Percentiles rank a stretch among this genome's conserved stretches.
Evolutionary conservation across 768 basidiomycete genomes (phyloP).

Genomic region (Lentinula raphanica): DNA sequence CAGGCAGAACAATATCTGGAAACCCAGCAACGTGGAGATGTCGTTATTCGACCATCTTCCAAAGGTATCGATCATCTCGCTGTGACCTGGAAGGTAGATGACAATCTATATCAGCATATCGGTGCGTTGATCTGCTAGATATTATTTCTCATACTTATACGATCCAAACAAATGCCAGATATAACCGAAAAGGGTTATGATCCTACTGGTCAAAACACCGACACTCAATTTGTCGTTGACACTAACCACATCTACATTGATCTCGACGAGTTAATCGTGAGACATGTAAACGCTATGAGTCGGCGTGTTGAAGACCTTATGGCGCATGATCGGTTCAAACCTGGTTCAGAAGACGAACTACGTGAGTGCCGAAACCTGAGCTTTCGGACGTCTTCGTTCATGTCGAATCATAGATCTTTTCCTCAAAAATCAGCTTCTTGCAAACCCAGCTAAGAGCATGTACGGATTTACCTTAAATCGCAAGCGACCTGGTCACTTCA

Average conservation of each 20-base stretch:
- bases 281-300: slow-evolving; percentile 92
- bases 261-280: slow-evolving; percentile 94
- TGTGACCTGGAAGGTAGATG: slow-evolving; percentile 98
- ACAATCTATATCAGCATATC: slow-evolving; percentile 93
- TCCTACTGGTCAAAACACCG: slow-evolving; percentile 57
- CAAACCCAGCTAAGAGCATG: slow-evolving; percentile 90
- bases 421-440: slow-evolving; percentile 84
- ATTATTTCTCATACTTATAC: background rate
- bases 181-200: slow-evolving; percentile 79
- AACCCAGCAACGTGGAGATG: slow-evolving; percentile 90
- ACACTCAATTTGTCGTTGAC: slow-evolving; percentile 68
- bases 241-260: slow-evolving; percentile 81
- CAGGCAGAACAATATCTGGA: slow-evolving; percentile 89
- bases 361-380: too few species aligned
- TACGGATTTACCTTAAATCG: slow-evolving; percentile 94
- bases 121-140: slow-evolving; percentile 53
- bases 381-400: too few species aligned
- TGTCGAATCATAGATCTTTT: slow-evolving; percentile 87
- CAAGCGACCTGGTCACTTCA: slow-evolving; percentile 89
- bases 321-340: slow-evolving; percentile 93
- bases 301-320: slow-evolving; percentile 91
- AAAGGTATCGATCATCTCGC: slow-evolving; percentile 91
- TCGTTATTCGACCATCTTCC: slow-evolving; percentile 93
- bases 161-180: slow-evolving; percentile 38
- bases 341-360: slow-evolving; percentile 80